phyloP scores from a whole-genome alignment of 1,284 basidiomycete species.

The Stereum hirsutum region DNA sequence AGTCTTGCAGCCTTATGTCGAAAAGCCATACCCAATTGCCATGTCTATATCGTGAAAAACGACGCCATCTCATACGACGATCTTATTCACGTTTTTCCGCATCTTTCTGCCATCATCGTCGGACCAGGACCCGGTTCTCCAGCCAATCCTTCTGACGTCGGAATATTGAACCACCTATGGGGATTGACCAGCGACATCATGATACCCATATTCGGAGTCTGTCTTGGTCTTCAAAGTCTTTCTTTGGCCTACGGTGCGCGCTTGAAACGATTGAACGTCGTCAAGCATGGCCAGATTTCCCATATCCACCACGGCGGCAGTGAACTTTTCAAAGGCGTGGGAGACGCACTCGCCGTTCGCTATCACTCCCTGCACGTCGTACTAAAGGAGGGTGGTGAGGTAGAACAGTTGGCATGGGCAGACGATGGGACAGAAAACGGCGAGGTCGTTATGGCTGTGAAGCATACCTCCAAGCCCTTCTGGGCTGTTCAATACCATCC shows the following conservation, averaged over 20 bases:
- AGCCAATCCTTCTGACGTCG: constrained; percentile 49
- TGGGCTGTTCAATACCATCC: constrained; percentile 98
- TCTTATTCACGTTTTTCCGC: constrained; percentile 40
- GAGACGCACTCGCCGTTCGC: constrained; percentile 65
- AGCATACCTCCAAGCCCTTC: constrained; percentile 64
- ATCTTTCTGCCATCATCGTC: constrained; percentile 62
- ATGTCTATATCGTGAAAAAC: constrained; percentile 66
- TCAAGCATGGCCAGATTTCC: constrained; percentile 81
- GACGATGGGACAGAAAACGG: constrained; percentile 60
- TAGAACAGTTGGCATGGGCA: constrained; percentile 61
- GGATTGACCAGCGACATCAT: constrained; percentile 39
- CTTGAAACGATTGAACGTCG: constrained; percentile 40
- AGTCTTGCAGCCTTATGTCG: constrained; percentile 62
- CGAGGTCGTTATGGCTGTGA: constrained; percentile 58
- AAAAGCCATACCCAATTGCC: constrained; percentile 44
- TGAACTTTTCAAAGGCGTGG: constrained; percentile 58
- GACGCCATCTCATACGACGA: constrained; percentile 42
- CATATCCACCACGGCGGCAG: constrained; percentile 44
- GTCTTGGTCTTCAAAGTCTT: constrained; percentile 89
- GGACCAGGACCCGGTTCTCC: constrained; percentile 84
- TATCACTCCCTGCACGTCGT: constrained; percentile 75
- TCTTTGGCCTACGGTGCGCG: constrained; percentile 69
- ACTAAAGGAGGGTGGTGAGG: constrained; percentile 29
- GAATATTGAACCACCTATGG: constrained; percentile 62
- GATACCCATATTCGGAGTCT: constrained; percentile 81